A percentile compares a stretch with the other conserved stretches of the same genome.
These are phyloP conservation scores for Cryptococcus deneoformans DNA, from an alignment of 1,284 basidiomycete genomes.

Conservation along the genomic window DNA sequence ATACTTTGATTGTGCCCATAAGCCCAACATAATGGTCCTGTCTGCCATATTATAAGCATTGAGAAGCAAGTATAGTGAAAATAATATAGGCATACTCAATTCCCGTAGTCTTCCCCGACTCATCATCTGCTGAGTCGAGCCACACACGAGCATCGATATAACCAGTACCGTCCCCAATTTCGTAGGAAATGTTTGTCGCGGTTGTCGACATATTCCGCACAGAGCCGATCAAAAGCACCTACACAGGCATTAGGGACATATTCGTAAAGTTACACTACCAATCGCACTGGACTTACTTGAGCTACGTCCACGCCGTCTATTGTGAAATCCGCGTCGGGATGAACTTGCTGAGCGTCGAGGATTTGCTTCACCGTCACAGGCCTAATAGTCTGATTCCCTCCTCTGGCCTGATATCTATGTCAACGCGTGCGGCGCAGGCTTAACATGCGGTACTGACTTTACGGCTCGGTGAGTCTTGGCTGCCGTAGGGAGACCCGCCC, in stretches of 20 bases:
- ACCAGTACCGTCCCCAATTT: conserved; percentile 86
- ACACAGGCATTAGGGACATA: neutral
- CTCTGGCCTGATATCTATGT: conserved; percentile 7
- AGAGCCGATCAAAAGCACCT: conserved; percentile 70
- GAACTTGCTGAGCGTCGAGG: conserved; percentile 69
- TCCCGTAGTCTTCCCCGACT: conserved; percentile 54
- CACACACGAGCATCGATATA: conserved; percentile 84
- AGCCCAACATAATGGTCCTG: conserved; percentile 79
- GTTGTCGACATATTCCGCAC: conserved; percentile 68
- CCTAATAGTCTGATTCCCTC: conserved; percentile 65
- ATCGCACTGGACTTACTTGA: conserved; percentile 57
- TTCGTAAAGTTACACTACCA: neutral
- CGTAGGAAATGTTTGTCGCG: conserved; percentile 78
- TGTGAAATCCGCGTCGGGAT: conserved; percentile 83
- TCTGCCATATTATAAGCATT: conserved; percentile 50
- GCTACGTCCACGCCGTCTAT: conserved; percentile 78
- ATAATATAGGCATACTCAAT: conserved; percentile 48
- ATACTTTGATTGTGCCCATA: conserved; percentile 83
- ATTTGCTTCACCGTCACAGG: conserved; percentile 86
- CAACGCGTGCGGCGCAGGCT: neutral
- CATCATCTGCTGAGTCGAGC: conserved; percentile 67
- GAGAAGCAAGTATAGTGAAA: neutral
- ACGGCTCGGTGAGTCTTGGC: conserved; percentile 31
- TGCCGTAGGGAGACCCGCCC: conserved; percentile 39
- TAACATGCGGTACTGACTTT: conserved; percentile 21